Percentiles rank a stretch among this genome's conserved stretches.
Evolutionary conservation across 2,329 filamentous ascomycete genomes (phyloP).

Genomic region (Diaporthe humulicola): DNA sequence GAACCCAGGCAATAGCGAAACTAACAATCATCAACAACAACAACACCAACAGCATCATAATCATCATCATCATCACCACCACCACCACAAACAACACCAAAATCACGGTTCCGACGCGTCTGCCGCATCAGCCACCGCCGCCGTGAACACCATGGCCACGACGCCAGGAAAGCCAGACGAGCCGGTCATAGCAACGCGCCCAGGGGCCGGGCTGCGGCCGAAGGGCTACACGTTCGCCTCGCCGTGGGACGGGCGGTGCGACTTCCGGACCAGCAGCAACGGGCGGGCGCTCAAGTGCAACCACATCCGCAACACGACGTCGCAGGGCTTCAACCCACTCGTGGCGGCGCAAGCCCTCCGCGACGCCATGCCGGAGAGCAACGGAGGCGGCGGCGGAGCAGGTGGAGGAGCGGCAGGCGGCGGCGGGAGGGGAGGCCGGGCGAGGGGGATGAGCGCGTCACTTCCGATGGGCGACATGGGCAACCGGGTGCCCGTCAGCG

Average conservation of each 20-base stretch:
- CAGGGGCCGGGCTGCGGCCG: conserved; percentile 63
- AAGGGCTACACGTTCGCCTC: conserved; percentile 83
- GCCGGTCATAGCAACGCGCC: conserved; percentile 54
- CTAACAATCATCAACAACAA: conserved; percentile 34
- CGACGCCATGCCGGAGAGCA: conserved; percentile 32
- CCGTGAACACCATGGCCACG: background rate
- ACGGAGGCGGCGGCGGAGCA: conserved; percentile 40
- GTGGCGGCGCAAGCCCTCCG: conserved; percentile 52
- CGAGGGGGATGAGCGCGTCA: conserved; percentile 42
- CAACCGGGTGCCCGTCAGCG: conserved; percentile 71
- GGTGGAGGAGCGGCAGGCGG: conserved; percentile 42
- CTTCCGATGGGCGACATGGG: conserved; percentile 27
- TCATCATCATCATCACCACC: background rate
- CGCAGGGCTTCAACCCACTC: conserved; percentile 58
- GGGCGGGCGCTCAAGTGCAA: conserved; percentile 82
- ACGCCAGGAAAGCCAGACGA: background rate
- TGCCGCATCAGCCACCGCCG: background rate
- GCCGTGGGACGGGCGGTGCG: conserved; percentile 89
- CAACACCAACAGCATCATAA: background rate
- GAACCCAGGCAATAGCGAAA: conserved; percentile 7
- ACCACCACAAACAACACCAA: background rate
- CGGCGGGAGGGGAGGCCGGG: conserved; percentile 50
- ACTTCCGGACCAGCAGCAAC: conserved; percentile 83
- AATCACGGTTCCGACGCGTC: background rate
- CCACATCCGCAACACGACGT: conserved; percentile 71